A percentile compares a stretch with the other conserved stretches of the same genome.
phyloP scores from a whole-genome alignment of 2,329 filamentous ascomycete genomes.

The Fusarium vanettenii region DNA sequence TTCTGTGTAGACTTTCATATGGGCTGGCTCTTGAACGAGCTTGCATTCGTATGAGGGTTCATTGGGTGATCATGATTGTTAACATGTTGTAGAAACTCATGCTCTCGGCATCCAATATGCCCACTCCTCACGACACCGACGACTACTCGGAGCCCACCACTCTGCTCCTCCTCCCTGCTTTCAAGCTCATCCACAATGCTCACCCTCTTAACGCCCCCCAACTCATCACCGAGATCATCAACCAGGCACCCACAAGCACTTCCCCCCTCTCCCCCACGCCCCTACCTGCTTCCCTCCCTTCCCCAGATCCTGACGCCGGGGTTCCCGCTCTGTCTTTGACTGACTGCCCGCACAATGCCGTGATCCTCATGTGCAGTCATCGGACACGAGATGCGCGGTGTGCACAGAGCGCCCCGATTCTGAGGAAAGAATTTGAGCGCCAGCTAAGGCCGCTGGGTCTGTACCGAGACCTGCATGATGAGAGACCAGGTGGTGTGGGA shows the following conservation, averaged over 20 bases:
- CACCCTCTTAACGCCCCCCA: conserved; percentile 78
- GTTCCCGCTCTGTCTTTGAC: conserved; percentile 47
- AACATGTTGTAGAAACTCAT: conserved; percentile 74
- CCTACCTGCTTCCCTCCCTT: conserved; percentile 51
- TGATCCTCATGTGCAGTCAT: conserved; percentile 95
- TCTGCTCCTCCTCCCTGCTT: conserved; percentile 85
- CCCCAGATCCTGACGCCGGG: conserved; percentile 42
- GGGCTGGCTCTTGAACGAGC: neutral
- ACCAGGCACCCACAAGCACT: conserved; percentile 78
- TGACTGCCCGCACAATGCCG: conserved; percentile 82
- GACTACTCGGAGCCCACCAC: conserved; percentile 78
- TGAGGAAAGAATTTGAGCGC: conserved; percentile 89
- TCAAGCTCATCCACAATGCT: conserved; percentile 85
- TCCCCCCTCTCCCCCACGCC: conserved; percentile 64
- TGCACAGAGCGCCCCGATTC: conserved; percentile 89
- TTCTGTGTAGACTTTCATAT: neutral
- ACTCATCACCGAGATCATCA: conserved; percentile 78
- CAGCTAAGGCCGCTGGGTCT: conserved; percentile 87
- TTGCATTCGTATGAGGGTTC: neutral
- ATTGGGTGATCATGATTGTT: neutral
- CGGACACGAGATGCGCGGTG: conserved; percentile 94
- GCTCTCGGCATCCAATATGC: conserved; percentile 93
- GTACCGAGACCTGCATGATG: conserved; percentile 88
- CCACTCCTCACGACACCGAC: conserved; percentile 74
- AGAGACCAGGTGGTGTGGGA: conserved; percentile 89